phyloP scores from a whole-genome alignment of 2,329 filamentous ascomycete species.

The Epichloe sp. region DNA sequence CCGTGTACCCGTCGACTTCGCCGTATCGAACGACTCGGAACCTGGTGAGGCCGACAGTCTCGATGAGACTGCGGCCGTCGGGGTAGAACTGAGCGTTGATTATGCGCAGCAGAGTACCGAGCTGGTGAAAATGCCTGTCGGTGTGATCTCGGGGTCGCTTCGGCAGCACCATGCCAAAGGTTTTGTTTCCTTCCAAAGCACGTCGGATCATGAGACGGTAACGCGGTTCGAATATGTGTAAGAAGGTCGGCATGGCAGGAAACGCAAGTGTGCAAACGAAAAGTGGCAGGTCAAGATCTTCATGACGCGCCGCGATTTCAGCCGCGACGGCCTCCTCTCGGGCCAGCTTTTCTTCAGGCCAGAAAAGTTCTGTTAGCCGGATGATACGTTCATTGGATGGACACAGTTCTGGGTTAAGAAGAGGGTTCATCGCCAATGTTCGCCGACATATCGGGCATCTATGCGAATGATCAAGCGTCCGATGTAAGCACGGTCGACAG shows the following conservation, averaged over 20 bases:
- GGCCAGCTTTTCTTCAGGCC: slow-evolving; percentile 48
- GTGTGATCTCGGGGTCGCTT: slow-evolving; percentile 33
- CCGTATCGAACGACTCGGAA: slow-evolving; percentile 58
- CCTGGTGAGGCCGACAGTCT: slow-evolving; percentile 62
- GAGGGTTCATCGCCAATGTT: slow-evolving; percentile 37
- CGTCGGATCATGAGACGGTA: slow-evolving; percentile 83
- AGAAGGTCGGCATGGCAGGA: slow-evolving; percentile 69
- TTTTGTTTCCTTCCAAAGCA: slow-evolving; percentile 54
- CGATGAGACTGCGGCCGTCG: slow-evolving; percentile 71
- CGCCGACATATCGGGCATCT: slow-evolving; percentile 73
- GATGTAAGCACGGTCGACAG: slow-evolving; percentile 65
- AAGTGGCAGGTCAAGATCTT: slow-evolving; percentile 51
- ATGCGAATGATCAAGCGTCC: slow-evolving; percentile 62
- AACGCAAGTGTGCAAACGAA: slow-evolving; percentile 77
- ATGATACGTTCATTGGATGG: slow-evolving; percentile 51
- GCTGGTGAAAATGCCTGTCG: slow-evolving; percentile 45
- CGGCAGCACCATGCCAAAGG: slow-evolving; percentile 77
- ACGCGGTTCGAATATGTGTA: slow-evolving; percentile 86
- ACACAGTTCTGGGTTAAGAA: slow-evolving; percentile 25
- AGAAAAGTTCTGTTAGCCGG: slow-evolving; percentile 54
- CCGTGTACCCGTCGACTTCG: slow-evolving; percentile 60
- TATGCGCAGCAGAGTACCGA: slow-evolving; percentile 69
- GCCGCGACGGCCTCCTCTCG: slow-evolving; percentile 41
- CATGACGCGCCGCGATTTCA: slow-evolving; percentile 43
- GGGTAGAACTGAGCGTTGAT: slow-evolving; percentile 58